A percentile compares a stretch with the other conserved stretches of the same genome.
These are phyloP conservation scores for Microbotryum saponariae DNA, from an alignment of 1,284 basidiomycete species.

Conservation along the genomic window DNA sequence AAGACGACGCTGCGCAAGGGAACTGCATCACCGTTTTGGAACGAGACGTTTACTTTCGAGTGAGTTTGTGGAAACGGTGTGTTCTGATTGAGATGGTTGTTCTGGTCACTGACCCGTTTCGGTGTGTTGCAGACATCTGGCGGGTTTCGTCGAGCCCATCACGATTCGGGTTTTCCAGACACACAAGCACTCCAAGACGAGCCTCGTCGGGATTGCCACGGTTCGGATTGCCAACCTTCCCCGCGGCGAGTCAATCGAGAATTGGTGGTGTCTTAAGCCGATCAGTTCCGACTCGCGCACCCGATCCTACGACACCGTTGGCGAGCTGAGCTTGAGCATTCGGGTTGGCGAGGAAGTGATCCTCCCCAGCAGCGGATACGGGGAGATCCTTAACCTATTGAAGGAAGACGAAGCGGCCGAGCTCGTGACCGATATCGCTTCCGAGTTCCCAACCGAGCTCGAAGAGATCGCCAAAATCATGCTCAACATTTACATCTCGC, in stretches of 20 bases:
- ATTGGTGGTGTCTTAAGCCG: conserved; percentile 63
- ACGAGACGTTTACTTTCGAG: conserved; percentile 62
- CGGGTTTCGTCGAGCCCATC: conserved; percentile 23
- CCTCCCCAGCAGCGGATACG: conserved; percentile 31
- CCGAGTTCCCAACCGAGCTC: conserved; percentile 28
- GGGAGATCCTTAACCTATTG: conserved; percentile 26
- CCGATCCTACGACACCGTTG: conserved; percentile 42
- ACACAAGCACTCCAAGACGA: conserved; percentile 19
- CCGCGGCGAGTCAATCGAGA: conserved; percentile 62
- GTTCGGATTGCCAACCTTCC: conserved; percentile 62
- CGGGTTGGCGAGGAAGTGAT: conserved; percentile 63
- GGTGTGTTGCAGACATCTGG: conserved; percentile 23
- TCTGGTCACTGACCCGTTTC: not conserved
- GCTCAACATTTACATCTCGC: conserved; percentile 31
- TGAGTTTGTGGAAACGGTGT: conserved; percentile 45
- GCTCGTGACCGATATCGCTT: conserved; percentile 27
- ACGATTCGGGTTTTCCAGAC: conserved; percentile 27
- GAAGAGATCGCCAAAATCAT: conserved; percentile 32
- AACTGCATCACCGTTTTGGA: conserved; percentile 52
- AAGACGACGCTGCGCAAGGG: conserved; percentile 64
- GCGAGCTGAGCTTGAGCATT: conserved; percentile 63
- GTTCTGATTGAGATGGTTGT: no score
- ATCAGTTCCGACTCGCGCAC: conserved; percentile 1
- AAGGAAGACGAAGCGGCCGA: conserved; percentile 25
- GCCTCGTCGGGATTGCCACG: conserved; percentile 50